These are phyloP conservation scores for Sporothrix pseudoabietina DNA, from an alignment of 2,329 filamentous ascomycete species.

Conservation along the genomic window DNA sequence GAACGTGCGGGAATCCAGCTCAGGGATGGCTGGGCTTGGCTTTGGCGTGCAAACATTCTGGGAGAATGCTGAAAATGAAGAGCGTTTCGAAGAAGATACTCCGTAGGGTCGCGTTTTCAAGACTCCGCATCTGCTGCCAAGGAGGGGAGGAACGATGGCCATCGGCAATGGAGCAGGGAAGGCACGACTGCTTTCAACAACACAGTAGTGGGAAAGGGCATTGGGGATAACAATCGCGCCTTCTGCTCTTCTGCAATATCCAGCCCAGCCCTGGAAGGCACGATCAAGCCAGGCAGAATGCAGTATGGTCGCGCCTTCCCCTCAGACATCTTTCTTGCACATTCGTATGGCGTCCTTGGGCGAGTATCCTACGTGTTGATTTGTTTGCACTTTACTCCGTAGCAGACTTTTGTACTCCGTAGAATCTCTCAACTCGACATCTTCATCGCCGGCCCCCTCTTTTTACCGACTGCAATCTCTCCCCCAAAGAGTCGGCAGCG, in stretches of 20 bases:
- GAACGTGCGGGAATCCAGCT: not conserved
- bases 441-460: not conserved
- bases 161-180: not conserved
- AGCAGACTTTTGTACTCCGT: not conserved
- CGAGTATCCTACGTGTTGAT: not conserved
- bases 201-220: not conserved
- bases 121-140: not conserved
- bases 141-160: not conserved
- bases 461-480: constrained; percentile 15
- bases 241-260: constrained; percentile 8
- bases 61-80: not conserved
- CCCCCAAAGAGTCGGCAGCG: constrained; percentile 11
- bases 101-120: not conserved
- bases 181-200: not conserved
- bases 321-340: not conserved
- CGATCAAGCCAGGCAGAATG: constrained; percentile 16
- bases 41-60: not conserved
- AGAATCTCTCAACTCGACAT: not conserved
- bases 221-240: not conserved
- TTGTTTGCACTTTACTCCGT: not conserved
- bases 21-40: constrained; percentile 12
- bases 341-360: not conserved
- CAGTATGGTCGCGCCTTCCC: constrained; percentile 18
- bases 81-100: not conserved
- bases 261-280: constrained; percentile 16